Conservation (phyloP, 2,329 filamentous ascomycete species). For the Exophiala calicioides region DNA sequence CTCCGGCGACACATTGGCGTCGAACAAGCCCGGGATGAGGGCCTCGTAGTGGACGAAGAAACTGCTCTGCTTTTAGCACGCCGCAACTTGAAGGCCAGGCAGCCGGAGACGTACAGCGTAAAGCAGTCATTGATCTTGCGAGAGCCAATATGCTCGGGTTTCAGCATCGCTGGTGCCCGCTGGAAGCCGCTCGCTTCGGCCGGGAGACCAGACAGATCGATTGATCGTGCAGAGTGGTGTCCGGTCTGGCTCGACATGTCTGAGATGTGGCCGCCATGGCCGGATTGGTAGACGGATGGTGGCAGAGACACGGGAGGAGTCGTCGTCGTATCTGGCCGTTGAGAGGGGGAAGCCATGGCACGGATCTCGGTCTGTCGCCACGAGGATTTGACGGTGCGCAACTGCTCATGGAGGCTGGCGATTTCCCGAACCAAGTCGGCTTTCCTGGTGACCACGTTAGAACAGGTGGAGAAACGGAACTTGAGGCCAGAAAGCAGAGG, state of each 20-base stretch:
- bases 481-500: neutral
- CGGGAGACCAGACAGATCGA: neutral
- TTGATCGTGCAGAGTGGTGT: neutral
- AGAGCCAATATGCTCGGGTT: slow-evolving; percentile 4
- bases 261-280: slow-evolving; percentile 1
- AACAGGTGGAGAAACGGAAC: slow-evolving; percentile 1
- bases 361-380: neutral
- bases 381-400: neutral
- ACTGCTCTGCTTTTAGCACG: neutral
- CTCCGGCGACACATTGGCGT: slow-evolving; percentile 6
- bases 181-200: slow-evolving; percentile 3
- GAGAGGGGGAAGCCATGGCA: neutral
- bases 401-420: slow-evolving; percentile 12
- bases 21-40: slow-evolving; percentile 29
- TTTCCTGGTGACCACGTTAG: slow-evolving; percentile 11
- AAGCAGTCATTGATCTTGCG: slow-evolving; percentile 14
- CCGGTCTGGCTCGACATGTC: slow-evolving; percentile 1
- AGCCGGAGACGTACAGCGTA: slow-evolving; percentile 38
- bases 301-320: neutral
- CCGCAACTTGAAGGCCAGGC: no score
- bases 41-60: slow-evolving; percentile 13
- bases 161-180: neutral
- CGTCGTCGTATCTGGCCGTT: neutral
- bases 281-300: neutral
- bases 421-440: slow-evolving; percentile 14